Evolutionary conservation across 116 monocot species (phyloP).

Genomic region (Cymodocea nodosa): DNA sequence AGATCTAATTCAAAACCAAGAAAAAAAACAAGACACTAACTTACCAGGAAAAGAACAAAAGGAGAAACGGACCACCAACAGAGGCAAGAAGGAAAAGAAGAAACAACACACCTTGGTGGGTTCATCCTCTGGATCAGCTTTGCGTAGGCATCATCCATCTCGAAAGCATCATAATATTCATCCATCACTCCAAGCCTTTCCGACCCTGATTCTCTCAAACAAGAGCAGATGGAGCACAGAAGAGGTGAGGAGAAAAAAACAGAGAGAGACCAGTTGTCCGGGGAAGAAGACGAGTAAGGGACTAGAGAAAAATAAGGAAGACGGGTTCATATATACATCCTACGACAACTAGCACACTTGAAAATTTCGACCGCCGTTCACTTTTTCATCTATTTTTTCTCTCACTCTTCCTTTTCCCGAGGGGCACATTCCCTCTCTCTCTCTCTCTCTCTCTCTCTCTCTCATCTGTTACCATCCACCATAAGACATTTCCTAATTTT

Average conservation of each 20-base stretch:
- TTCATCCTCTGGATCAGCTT: conserved; percentile 51
- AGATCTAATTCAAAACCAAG: not conserved
- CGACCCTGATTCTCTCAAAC: no score
- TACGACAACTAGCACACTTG: no score
- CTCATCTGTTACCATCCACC: no score
- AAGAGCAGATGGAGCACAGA: not conserved
- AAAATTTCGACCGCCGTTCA: no score
- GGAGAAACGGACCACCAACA: not conserved
- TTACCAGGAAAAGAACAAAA: not conserved
- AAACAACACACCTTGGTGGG: conserved; percentile 23
- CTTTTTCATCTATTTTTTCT: no score
- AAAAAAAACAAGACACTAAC: not conserved
- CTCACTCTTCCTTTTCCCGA: no score
- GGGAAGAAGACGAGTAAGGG: no score
- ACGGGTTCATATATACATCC: no score
- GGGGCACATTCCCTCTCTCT: no score
- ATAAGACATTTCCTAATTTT: no score
- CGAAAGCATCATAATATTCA: conserved; percentile 6
- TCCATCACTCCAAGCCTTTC: not conserved
- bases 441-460: no score
- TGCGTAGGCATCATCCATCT: conserved; percentile 37
- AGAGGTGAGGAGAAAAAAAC: not conserved
- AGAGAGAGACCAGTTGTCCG: not conserved
- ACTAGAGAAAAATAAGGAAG: no score
- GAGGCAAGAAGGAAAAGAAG: not conserved